Evolutionary conservation across 345 rosid genomes (phyloP).

Genomic region (Kernera saxatilis): DNA sequence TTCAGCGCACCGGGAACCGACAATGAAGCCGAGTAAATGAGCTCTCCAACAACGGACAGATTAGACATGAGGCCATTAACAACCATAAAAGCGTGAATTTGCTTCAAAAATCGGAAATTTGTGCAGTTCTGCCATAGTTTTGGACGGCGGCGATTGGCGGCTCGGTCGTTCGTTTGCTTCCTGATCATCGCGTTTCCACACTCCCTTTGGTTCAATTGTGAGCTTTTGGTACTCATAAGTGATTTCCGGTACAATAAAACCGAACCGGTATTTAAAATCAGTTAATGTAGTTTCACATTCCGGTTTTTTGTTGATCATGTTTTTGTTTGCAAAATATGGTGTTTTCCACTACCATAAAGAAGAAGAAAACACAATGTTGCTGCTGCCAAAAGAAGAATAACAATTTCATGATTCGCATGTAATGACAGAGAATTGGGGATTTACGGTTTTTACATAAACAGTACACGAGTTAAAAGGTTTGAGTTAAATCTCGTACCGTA

Average conservation of each 20-base stretch:
- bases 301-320: not conserved
- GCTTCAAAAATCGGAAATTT: conserved; percentile 41
- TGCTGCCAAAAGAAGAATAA: not conserved
- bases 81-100: conserved; percentile 47
- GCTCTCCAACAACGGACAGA: conserved; percentile 44
- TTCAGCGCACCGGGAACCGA: conserved; percentile 40
- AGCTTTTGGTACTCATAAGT: not conserved
- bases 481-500: conserved; percentile 5
- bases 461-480: not conserved
- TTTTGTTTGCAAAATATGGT: not conserved
- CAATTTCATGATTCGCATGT: not conserved
- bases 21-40: conserved; percentile 41
- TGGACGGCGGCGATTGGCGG: conserved; percentile 38
- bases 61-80: conserved; percentile 51
- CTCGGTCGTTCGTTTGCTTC: conserved; percentile 45
- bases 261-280: not conserved
- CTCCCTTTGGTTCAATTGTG: not conserved
- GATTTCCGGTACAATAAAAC: not conserved
- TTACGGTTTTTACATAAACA: not conserved
- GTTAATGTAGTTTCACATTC: not conserved
- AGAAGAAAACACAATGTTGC: not conserved
- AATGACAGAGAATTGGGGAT: not conserved
- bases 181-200: conserved; percentile 38
- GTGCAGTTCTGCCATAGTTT: conserved; percentile 52
- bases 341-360: too few species aligned